Conservation (phyloP, 495 filamentous ascomycete species). For the Podospora anserina region DNA sequence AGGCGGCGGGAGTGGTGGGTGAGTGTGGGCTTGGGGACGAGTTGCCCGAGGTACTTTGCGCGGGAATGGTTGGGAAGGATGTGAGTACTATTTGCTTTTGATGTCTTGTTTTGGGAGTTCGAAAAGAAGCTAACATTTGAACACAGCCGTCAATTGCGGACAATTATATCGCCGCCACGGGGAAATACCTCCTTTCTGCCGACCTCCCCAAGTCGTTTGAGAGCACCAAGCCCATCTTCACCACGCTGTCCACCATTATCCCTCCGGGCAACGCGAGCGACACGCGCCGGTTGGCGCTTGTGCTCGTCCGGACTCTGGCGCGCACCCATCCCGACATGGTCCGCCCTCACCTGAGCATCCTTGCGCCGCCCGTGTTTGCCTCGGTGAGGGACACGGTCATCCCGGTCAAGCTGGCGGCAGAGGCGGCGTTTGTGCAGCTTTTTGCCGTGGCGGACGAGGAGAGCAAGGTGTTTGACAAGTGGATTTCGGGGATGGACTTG, state of each 20-base stretch:
- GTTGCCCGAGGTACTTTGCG: conserved; percentile 68
- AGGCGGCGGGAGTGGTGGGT: conserved; percentile 66
- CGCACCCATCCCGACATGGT: conserved; percentile 72
- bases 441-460: conserved; percentile 89
- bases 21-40: conserved; percentile 64
- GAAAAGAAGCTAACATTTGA: background rate
- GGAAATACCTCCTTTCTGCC: conserved; percentile 76
- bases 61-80: conserved; percentile 73
- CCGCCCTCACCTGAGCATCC: conserved; percentile 69
- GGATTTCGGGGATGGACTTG: conserved; percentile 58
- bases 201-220: conserved; percentile 62
- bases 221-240: conserved; percentile 71
- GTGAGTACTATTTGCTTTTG: conserved; percentile 43
- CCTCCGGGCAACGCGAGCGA: conserved; percentile 72
- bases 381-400: conserved; percentile 92
- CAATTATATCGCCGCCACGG: conserved; percentile 89
- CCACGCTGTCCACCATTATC: conserved; percentile 68
- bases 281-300: conserved; percentile 82
- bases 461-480: conserved; percentile 85
- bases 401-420: conserved; percentile 90
- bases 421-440: conserved; percentile 91
- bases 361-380: conserved; percentile 82
- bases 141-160: conserved; percentile 74
- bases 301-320: conserved; percentile 79
- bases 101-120: too few species aligned